Evolutionary conservation across 2,329 filamentous ascomycete genomes (phyloP), one percentile per base, ranked within the genome.

Genomic region (Colletotrichum sp.): DNA sequence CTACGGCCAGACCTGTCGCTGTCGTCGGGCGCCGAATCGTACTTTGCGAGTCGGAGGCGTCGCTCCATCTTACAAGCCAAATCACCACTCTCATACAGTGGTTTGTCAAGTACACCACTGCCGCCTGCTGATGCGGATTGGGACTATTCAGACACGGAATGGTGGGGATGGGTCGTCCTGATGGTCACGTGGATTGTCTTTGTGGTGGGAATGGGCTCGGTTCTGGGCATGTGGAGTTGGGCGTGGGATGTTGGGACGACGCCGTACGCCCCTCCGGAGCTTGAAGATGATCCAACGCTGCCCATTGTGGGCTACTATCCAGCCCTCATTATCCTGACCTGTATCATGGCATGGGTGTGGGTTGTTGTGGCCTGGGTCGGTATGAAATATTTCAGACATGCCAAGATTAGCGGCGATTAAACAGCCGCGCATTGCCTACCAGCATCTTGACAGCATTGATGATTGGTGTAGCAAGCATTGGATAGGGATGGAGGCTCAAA

Each of bases 321-420:
- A 28, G 95, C 96, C 13, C 87, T 99, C 81, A 95, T 99, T 78
- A 97, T 99, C 75, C 88, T 99, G 79, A 98, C 96, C 5, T 93
- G 93, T 64, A 95, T 99, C 32, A 98, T 99, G 95, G 96, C 96
- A 21, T 99, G 97, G 97, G 95, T 99, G 8, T 99, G 97, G 97
- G 97, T 99, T 21, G 92, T 98, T 15, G 93, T 98, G 74, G 97
- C 98, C 13, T 99, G 97, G 97, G 94, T 99, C 65, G 97, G 97
- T 28, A 99, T 99, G 96, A 99, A 99, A 84, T 99, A 99, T 85
- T 99, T 99, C 83, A 93, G 96, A 80, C 97, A 99, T 88, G 96
- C 97, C 39, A 98, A 98, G 87, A 98, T 99, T 75, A 91, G 88
- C 72, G 90, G 90, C 36, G 91, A 92, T 82, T 95, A 79, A 86